Evolutionary conservation across 73 alveolate species (phyloP), one percentile per base, ranked within the genome.

Genomic region (Tetrahymena borealis): DNA sequence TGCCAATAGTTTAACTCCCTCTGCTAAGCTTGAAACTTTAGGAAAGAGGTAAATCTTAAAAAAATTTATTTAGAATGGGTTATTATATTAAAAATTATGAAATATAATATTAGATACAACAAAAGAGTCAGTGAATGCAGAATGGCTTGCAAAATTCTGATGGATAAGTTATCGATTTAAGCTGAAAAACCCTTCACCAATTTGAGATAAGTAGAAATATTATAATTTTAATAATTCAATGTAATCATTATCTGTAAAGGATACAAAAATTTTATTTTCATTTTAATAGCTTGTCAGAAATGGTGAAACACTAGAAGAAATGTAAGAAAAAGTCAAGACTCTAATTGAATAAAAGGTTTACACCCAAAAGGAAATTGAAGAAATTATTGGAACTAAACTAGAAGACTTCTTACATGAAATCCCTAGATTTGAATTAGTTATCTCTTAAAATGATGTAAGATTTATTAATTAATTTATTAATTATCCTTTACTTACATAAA

Each of bases 41-140:
- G 98, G 97, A 32, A 94, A 96, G 11, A 94, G 98, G 85, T 60
- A 60, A 13, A 60, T 60, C 28, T 60, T 24, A 60, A 60, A 60
- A 2, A 20, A 11, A 1, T 3, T 15, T 18, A 60, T 2, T 60
- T 60, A 5, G 24, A 3, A 42, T 7, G 36, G 24, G 24, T 12
- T 60, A n/a, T n/a, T n/a, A n/a, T n/a, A n/a, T n/a, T n/a, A n/a
- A 18, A 60, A 60, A 39, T 39, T 60, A n/a, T 1, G 28, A 15
- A 15, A 40, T 7, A 60, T 60, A 60, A n/a, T n/a, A n/a, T n/a
- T 15, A 60, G 85, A 90, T 97, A 97, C 79, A 97, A 97, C 92
- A 95, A 95, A 39, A 94, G 99, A 97, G 98, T 97, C 1, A 97
- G 94, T 31, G 99, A 97, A 94, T 96, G 99, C 94, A 93, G 98